These are phyloP conservation scores for Peronospora farinosa DNA, from an alignment of 352 stramenopile genomes.

Conservation along the genomic window DNA sequence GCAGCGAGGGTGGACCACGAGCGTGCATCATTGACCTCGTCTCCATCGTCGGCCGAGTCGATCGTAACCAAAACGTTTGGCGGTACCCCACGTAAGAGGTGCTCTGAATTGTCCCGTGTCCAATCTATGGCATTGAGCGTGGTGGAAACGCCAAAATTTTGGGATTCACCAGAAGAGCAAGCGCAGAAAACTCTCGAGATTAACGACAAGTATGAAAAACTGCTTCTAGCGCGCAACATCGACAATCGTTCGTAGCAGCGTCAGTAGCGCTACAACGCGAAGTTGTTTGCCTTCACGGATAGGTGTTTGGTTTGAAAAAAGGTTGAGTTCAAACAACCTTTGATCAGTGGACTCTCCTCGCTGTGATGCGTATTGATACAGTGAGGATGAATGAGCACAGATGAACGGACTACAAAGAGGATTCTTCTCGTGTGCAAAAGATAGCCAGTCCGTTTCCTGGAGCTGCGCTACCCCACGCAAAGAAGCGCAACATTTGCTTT, in stretches of 20 bases:
- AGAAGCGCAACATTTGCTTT: too few relatives aligned
- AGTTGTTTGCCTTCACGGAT: conserved; percentile 2
- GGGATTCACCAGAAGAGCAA: conserved; percentile 35
- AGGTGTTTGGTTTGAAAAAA: too few relatives aligned
- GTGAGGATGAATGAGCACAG: too few relatives aligned
- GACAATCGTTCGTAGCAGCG: conserved; percentile 14
- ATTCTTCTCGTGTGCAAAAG: too few relatives aligned
- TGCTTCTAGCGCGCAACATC: conserved; percentile 28
- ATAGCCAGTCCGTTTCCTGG: too few relatives aligned
- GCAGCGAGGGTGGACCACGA: conserved; percentile 22
- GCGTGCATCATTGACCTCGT: conserved; percentile 16
- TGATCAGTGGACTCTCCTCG: too few relatives aligned
- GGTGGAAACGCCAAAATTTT: conserved; percentile 38
- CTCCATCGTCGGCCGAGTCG: conserved; percentile 9
- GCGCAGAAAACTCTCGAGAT: conserved; percentile 29
- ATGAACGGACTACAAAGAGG: too few relatives aligned
- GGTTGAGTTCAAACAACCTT: too few relatives aligned
- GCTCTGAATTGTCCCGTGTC: conserved; percentile 15
- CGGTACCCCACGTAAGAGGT: conserved; percentile 8
- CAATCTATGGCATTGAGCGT: conserved; percentile 39
- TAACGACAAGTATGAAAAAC: conserved; percentile 40
- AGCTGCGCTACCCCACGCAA: too few relatives aligned
- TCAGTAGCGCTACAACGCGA: conserved; percentile 22
- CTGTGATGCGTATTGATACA: too few relatives aligned
- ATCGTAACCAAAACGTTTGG: conserved; percentile 10